Evolutionary conservation across 2,329 filamentous ascomycete species (phyloP).

Genomic region (Leptodontidium sp.): DNA sequence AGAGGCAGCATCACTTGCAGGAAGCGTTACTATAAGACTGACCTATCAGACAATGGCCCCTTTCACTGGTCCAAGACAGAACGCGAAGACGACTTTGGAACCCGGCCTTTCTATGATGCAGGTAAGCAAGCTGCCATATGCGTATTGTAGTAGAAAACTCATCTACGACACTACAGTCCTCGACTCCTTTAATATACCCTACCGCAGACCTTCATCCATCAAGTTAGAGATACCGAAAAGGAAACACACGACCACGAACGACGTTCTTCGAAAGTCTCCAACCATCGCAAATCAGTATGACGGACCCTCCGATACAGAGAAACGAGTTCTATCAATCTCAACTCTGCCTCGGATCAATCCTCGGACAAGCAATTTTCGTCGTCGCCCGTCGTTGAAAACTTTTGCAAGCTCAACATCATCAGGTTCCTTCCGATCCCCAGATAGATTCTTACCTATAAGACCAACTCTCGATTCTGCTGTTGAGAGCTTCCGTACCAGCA

Average conservation of each 20-base stretch:
- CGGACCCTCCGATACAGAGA: constrained; percentile 35
- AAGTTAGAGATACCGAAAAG: not conserved
- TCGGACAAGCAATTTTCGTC: constrained; percentile 29
- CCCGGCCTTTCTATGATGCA: constrained; percentile 15
- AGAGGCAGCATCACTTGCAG: constrained; percentile 14
- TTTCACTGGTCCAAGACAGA: not conserved
- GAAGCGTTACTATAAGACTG: constrained; percentile 17
- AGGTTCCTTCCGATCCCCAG: constrained; percentile 50
- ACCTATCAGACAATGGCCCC: constrained; percentile 5
- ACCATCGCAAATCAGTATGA: constrained; percentile 23
- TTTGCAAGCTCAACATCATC: constrained; percentile 33
- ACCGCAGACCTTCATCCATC: not conserved
- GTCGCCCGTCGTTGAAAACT: constrained; percentile 36
- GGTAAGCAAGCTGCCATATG: constrained; percentile 6
- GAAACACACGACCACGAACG: not conserved
- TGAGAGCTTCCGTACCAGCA: constrained; percentile 60
- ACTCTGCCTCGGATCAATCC: constrained; percentile 36
- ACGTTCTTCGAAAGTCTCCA: constrained; percentile 9
- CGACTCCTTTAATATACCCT: constrained; percentile 17
- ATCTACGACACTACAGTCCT: constrained; percentile 3
- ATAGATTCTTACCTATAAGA: constrained; percentile 66
- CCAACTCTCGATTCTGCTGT: constrained; percentile 51
- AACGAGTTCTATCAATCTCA: constrained; percentile 19
- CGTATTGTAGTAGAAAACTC: not conserved
- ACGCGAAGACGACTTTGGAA: not conserved